Percentiles rank a stretch among this genome's conserved stretches.
phyloP scores from a whole-genome alignment of 129 eudicot species.

The Saussurea involucrata region DNA sequence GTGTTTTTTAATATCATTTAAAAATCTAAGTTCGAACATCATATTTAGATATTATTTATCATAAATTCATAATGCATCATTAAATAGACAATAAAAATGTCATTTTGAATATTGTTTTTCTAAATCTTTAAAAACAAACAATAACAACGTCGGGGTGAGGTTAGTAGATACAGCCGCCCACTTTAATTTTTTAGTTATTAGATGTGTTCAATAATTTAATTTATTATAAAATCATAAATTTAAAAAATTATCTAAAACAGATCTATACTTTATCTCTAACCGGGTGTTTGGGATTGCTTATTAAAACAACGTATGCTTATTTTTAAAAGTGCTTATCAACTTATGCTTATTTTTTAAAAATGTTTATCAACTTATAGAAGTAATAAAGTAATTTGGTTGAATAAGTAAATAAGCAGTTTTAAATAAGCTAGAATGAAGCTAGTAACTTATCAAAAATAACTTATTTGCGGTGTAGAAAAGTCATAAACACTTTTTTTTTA shows the following conservation, averaged over 20 bases:
- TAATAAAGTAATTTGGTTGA: no score
- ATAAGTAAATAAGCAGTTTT: no score
- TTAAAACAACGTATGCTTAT: no score
- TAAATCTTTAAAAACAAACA: neutral
- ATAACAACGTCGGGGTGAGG: neutral
- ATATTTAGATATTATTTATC: neutral
- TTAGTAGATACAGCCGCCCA: neutral
- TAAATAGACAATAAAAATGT: neutral
- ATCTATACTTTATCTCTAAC: neutral
- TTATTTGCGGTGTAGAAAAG: no score
- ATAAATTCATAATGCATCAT: neutral
- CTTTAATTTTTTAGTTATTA: neutral
- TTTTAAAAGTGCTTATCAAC: no score
- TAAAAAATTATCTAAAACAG: neutral
- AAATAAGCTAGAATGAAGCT: no score
- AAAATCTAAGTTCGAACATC: neutral
- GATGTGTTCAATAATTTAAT: neutral
- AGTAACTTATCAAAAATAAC: no score
- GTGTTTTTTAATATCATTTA: neutral
- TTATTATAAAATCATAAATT: neutral
- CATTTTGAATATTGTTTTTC: neutral
- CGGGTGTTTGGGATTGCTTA: no score
- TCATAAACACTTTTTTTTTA: no score
- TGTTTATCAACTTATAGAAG: no score
- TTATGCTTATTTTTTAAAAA: no score